Percentiles rank a stretch among this genome's conserved stretches.
phyloP scores from a whole-genome alignment of 2,329 filamentous ascomycete genomes.

The Gnomoniopsis sp. region DNA sequence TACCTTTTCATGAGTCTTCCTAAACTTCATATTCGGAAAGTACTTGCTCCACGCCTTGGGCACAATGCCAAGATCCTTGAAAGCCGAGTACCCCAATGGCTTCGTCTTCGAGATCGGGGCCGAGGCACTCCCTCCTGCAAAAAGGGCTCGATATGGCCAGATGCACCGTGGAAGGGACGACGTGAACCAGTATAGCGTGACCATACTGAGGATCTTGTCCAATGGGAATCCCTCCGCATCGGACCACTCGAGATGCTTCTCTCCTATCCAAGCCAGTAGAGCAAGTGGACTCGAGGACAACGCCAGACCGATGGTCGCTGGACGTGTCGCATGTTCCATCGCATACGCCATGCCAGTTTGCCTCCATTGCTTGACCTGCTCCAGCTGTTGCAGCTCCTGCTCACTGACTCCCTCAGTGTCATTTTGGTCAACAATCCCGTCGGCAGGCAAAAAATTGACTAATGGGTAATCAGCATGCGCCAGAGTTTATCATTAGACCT shows the following conservation, averaged over 20 bases:
- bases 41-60: conserved; percentile 33
- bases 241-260: conserved; percentile 54
- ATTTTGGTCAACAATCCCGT: not conserved
- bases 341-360: conserved; percentile 46
- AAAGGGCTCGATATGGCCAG: conserved; percentile 44
- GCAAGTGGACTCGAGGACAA: conserved; percentile 52
- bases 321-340: conserved; percentile 48
- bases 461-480: not conserved
- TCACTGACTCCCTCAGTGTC: conserved; percentile 19
- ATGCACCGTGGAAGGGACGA: conserved; percentile 43
- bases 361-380: conserved; percentile 35
- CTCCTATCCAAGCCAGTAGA: conserved; percentile 54
- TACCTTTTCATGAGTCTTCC: conserved; percentile 16
- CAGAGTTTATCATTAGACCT: not conserved
- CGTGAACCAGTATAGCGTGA: conserved; percentile 55
- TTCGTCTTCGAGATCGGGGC: not conserved
- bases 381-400: conserved; percentile 34
- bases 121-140: not conserved
- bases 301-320: conserved; percentile 53
- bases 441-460: not conserved
- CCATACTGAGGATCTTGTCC: conserved; percentile 43
- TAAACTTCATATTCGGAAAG: conserved; percentile 18
- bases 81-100: conserved; percentile 40
- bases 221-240: conserved; percentile 33
- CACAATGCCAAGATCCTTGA: conserved; percentile 38